Evolutionary conservation across 805 yeast species (phyloP).

Genomic region (Ogataea paraovalis): DNA sequence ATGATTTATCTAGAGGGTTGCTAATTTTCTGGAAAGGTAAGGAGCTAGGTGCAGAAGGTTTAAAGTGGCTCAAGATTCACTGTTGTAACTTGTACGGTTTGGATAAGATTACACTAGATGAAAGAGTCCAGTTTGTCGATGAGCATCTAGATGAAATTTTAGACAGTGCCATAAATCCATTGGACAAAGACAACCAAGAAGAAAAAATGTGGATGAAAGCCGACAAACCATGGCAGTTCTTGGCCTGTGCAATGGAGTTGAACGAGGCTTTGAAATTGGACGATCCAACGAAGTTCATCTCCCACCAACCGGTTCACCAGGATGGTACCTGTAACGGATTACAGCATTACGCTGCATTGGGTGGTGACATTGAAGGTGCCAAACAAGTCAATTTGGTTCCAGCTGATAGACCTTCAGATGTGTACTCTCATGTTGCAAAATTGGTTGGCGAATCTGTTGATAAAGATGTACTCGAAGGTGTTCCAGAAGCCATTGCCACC

Average conservation of each 20-base stretch:
- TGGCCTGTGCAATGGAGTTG: constrained; percentile 66
- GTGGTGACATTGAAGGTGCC: constrained; percentile 84
- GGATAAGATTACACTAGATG: constrained; percentile 66
- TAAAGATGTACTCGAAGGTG: constrained; percentile 49
- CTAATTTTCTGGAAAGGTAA: constrained; percentile 76
- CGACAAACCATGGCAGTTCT: constrained; percentile 82
- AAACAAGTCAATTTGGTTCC: constrained; percentile 72
- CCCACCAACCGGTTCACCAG: constrained; percentile 78
- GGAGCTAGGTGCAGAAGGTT: constrained; percentile 58
- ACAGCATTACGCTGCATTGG: constrained; percentile 83
- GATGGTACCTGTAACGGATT: constrained; percentile 87
- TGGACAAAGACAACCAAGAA: constrained; percentile 29
- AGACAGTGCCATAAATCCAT: constrained; percentile 62
- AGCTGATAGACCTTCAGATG: constrained; percentile 71
- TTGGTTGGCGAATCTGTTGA: constrained; percentile 55
- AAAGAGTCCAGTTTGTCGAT: constrained; percentile 57
- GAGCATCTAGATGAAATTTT: constrained; percentile 50
- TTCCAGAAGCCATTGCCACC: constrained; percentile 49
- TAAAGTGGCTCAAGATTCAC: constrained; percentile 74
- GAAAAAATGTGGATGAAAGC: constrained; percentile 67
- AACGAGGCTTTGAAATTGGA: constrained; percentile 54
- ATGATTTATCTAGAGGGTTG: constrained; percentile 70
- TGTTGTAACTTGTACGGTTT: constrained; percentile 69
- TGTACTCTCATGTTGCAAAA: constrained; percentile 65
- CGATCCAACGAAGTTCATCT: constrained; percentile 62